Evolutionary conservation across 768 basidiomycete genomes (phyloP), one percentile per base, ranked within the genome.

Genomic region (Paxillus ammoniavirescens): DNA sequence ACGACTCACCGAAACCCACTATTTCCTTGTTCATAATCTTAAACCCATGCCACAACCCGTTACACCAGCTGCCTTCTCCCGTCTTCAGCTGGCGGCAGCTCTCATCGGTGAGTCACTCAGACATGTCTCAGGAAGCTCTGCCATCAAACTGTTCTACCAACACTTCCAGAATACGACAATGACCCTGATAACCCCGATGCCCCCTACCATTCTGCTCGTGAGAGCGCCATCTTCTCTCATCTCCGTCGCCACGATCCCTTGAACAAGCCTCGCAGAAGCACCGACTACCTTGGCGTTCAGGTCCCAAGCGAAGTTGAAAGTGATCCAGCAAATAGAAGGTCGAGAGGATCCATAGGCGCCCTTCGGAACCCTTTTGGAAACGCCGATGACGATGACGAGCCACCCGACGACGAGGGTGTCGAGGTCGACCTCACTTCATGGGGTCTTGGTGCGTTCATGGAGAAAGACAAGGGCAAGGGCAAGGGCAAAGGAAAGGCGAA

Each of bases 151-250:
- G 42, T 51, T 48, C 56, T 61, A 17, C 33, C 31, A 40, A 33
- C 14, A 8, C 28, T 2, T 42, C 15, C 57, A 94, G 93, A 95
- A 70, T 95, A 95, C 66, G 93, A 95, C 77, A 94, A 94, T 59
- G 91, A 94, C 66, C 76, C 80, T 35, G 73, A 78, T n/a, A 76
- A 91, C 65, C 85, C 86, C 6, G 70, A 82, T 48, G 77, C 73
- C 10, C 82, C 83, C 8, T 72, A 75, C 57, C 80, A 78, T 51
- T 86, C 82, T 44, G 91, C 91, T 4, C 82, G 91, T 42, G 89
- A 93, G 55, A 92, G 90, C 55, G 91, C 90, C 47, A 87, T 93
- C 55, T 93, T 93, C 62, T 78, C 87, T n/a, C 86, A 89, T 66
- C 74, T 91, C 38, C 83, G 88, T 31, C 82, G 76, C 43, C 67